Base-by-base conservation (phyloP, 352 stramenopile genomes). In the Detonula confervacea region DNA sequence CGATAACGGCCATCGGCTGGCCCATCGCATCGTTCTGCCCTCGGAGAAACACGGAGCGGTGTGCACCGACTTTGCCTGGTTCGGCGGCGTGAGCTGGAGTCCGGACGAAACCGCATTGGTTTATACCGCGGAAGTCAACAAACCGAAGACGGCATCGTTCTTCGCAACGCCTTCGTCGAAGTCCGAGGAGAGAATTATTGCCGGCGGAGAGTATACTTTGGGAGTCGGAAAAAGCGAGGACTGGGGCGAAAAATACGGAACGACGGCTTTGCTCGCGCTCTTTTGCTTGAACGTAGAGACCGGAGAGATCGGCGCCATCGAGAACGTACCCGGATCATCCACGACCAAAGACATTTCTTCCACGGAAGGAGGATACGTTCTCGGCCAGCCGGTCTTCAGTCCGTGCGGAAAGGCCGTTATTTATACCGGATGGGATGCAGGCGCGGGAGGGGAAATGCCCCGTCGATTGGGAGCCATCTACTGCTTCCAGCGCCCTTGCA, bases 341-440 rank as follows among this genome's bases (percentile, higher is more conserved):
- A 73, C 64, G 33, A 33, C 29, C 1, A 65, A 64, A 18, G 51
- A 60, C 22, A n/a, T 46, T 39, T 72, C 29, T 25, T 62, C 42
- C 22, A 81, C 46, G 18, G 42, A 73, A 44, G 67, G 71, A 16
- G 60, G 63, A 1, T 83, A 81, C 52, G 60, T 72, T 24, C 72
- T 92, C 39, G 87, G 87, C 14, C 87, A 92, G 52, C 42, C 82
- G 27, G 61, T 84, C 1, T 91, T 88, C 64, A 73, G 63, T 74
- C 82, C 84, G 2, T 81, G 74, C 55, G 70, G 73, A 42, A 55
- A 63, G n/a, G 73, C 69, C 12, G 70, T 92, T 47, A 84, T 89
- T 18, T 92, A 89, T 49, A 89, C 83, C 18, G 82, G 35, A 39
- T 92, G 85, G 85, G 77, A 91, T 89, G 87, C 84, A 8, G 86